Evolutionary conservation across 1,284 basidiomycete genomes (phyloP).

Genomic region (Rhodotorula sp.): DNA sequence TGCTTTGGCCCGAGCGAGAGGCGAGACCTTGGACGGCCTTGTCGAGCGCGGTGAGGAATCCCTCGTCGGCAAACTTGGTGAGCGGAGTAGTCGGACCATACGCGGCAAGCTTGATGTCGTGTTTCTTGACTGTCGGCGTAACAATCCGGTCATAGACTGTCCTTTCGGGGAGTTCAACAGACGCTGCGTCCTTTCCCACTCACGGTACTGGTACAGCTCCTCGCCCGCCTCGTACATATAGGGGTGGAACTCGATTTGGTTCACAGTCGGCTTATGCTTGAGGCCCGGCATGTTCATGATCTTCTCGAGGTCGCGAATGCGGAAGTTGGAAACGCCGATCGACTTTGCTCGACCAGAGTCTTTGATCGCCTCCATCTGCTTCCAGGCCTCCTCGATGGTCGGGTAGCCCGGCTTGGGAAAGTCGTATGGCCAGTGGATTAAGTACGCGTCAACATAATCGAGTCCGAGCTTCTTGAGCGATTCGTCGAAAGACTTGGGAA

Average conservation of each 20-base stretch:
- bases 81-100: conserved; percentile 36
- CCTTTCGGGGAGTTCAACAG: not conserved
- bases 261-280: conserved; percentile 55
- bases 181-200: conserved; percentile 30
- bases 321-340: conserved; percentile 83
- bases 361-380: conserved; percentile 61
- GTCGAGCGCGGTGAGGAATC: conserved; percentile 20
- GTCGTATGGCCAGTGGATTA: conserved; percentile 60
- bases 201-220: conserved; percentile 59
- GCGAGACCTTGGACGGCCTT: conserved; percentile 21
- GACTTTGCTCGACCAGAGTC: conserved; percentile 53
- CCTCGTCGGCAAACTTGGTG: conserved; percentile 21
- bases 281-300: conserved; percentile 56
- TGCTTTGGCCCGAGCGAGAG: conserved; percentile 10
- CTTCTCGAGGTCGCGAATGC: conserved; percentile 62
- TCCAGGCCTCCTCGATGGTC: conserved; percentile 56
- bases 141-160: not conserved
- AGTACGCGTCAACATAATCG: conserved; percentile 66
- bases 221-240: conserved; percentile 64
- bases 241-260: conserved; percentile 83
- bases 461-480: conserved; percentile 55
- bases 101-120: conserved; percentile 62
- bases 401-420: conserved; percentile 51
- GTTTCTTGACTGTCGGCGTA: conserved; percentile 47
- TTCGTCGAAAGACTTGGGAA: conserved; percentile 11